Evolutionary conservation across 2,329 filamentous ascomycete species (phyloP), one percentile per base, ranked within the genome.

Genomic region (Blumeria hordei): DNA sequence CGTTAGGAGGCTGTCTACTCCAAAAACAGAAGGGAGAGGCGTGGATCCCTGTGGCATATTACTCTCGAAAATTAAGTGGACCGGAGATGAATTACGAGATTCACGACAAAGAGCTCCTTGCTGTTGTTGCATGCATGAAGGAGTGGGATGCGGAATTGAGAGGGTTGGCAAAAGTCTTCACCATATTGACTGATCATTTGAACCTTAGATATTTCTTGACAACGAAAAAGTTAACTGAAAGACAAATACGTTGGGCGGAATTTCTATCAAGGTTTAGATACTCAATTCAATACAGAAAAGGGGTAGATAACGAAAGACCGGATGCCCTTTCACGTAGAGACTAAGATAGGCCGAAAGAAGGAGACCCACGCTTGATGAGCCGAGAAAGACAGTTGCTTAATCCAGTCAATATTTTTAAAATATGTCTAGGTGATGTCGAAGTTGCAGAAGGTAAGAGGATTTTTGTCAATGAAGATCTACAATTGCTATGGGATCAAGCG

Each of bases 81-180:
- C 32, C 49, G 18, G 49, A 52, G 2, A 52, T 52, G 49, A 37
- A 52, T 21, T 52, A 52, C 14, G 49, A 52, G 12, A 52, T 52
- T 36, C 49, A 52, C 11, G 49, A 52, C 37, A 36, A 52, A 37
- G 49, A 52, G 16, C 34, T 52, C 16, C 33, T 52, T 0, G 49
- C 49, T 7, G 14, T 52, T 9, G 33, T 52, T 3, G 32, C 49
- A 0, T 36, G 49, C 18, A 52, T 52, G 49, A 52, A 52, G 21
- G 33, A 52, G 4, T 52, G 49, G 49, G 49, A 52, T 18, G 32
- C 49, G 1, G 49, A 52, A 36, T 6, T 52, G 21, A 36, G 49
- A 36, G 33, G 49, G 3, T n/a, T 52, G 2, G 32, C 49, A 18
- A 9, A 35, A 2, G 3, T 32, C 1, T 52, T 52, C 33, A 52